Conservation (phyloP, 306 rosid genomes). For the Glycine soja region DNA sequence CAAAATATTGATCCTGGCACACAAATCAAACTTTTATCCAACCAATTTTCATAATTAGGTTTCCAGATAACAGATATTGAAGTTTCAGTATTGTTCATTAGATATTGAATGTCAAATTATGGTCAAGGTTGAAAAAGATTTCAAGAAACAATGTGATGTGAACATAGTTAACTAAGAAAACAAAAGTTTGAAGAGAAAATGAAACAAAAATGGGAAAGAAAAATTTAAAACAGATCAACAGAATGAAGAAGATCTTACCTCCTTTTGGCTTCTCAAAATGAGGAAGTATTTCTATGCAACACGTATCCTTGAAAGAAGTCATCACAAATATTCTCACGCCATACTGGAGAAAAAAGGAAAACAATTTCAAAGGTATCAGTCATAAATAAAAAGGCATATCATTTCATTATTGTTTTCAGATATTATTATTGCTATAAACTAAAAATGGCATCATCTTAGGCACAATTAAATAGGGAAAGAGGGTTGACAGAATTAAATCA, state of each 20-base stretch:
- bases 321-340: constrained; percentile 74
- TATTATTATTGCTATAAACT: constrained; percentile 26
- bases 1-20: constrained; percentile 13
- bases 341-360: constrained; percentile 59
- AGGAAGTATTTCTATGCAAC: constrained; percentile 90
- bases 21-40: not conserved
- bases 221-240: not conserved
- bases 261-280: constrained; percentile 61
- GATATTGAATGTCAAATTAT: not conserved
- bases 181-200: not conserved
- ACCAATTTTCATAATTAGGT: constrained; percentile 2
- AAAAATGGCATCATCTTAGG: constrained; percentile 28
- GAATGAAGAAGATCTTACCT: constrained; percentile 51
- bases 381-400: constrained; percentile 38
- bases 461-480: constrained; percentile 23
- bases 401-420: constrained; percentile 7
- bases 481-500: constrained; percentile 15
- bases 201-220: not conserved
- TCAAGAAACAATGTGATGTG: constrained; percentile 15
- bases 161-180: constrained; percentile 3
- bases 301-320: constrained; percentile 87
- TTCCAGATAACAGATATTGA: constrained; percentile 12
- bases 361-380: constrained; percentile 21
- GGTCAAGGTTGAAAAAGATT: constrained; percentile 21
- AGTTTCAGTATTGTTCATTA: not conserved